These are phyloP conservation scores for Botryosphaeria agaves DNA, from an alignment of 2,329 filamentous ascomycete genomes.

Conservation along the genomic window DNA sequence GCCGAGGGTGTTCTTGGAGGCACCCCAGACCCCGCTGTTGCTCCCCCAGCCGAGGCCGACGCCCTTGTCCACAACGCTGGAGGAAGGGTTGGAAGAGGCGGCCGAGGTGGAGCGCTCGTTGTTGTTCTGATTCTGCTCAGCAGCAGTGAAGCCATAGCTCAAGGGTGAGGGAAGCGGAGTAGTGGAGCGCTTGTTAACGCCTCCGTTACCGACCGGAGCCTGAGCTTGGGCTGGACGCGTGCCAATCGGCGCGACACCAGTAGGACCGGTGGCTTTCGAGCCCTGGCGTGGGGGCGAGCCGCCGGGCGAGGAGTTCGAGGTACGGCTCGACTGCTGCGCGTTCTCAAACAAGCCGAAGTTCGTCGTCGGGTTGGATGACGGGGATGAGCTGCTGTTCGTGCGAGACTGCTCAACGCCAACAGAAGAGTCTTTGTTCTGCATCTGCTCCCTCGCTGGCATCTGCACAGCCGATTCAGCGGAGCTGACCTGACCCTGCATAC, in stretches of 20 bases:
- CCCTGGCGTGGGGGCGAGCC: constrained; percentile 54
- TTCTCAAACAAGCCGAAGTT: constrained; percentile 29
- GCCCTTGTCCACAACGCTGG: constrained; percentile 24
- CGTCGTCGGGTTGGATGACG: constrained; percentile 43
- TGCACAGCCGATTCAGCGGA: constrained; percentile 35
- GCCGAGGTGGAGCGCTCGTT: constrained; percentile 40
- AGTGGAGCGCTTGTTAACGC: constrained; percentile 64
- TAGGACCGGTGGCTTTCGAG: constrained; percentile 39
- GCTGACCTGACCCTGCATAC: constrained; percentile 32
- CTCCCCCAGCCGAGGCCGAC: constrained; percentile 55
- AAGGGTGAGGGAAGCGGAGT: constrained; percentile 85
- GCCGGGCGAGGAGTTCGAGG: constrained; percentile 72
- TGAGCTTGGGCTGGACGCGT: constrained; percentile 57
- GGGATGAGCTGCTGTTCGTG: constrained; percentile 73
- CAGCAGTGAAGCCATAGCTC: constrained; percentile 50
- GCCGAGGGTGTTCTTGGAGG: constrained; percentile 55
- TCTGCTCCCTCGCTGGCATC: constrained; percentile 29
- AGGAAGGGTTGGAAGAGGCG: constrained; percentile 39
- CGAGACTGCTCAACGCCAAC: constrained; percentile 42
- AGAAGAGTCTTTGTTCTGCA: constrained; percentile 19
- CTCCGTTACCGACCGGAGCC: constrained; percentile 38
- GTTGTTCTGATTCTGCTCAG: constrained; percentile 30
- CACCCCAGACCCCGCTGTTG: constrained; percentile 71
- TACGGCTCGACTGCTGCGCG: constrained; percentile 52
- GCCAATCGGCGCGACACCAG: constrained; percentile 75